A percentile compares a stretch with the other conserved stretches of the same genome.
Conservation (phyloP, 345 rosid species). For the Ceriops zippeliana region DNA sequence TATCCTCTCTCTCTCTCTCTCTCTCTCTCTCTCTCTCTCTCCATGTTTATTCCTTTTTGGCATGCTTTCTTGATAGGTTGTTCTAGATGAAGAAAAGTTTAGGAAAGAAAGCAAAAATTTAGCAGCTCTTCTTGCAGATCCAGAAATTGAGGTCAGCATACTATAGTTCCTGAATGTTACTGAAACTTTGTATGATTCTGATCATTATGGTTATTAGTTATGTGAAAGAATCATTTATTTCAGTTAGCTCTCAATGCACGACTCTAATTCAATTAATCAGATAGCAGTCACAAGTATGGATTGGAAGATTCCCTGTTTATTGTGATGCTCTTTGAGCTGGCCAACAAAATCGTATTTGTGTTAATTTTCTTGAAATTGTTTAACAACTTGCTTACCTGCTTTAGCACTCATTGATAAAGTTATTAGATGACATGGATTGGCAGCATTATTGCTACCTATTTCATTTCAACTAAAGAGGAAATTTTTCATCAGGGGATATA, state of each 20-base stretch:
- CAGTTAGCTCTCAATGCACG: not conserved
- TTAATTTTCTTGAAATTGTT: not conserved
- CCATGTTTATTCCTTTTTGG: conserved; percentile 6
- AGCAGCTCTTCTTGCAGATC: conserved; percentile 86
- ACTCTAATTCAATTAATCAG: conserved; percentile 3
- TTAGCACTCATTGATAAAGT: not conserved
- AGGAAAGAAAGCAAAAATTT: conserved; percentile 65
- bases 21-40: not conserved
- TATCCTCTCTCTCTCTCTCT: not conserved
- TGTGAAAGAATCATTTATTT: not conserved
- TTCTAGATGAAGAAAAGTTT: conserved; percentile 66
- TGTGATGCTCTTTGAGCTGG: not conserved
- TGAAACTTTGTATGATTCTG: not conserved
- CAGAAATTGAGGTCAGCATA: conserved; percentile 79
- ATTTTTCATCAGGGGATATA: conserved; percentile 72
- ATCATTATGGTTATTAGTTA: not conserved
- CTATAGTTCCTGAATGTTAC: not conserved
- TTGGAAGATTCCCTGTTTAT: not conserved
- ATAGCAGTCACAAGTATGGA: not conserved
- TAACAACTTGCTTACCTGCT: not conserved
- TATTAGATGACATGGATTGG: not conserved
- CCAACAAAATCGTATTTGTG: not conserved
- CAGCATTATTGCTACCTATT: not conserved
- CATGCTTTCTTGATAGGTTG: conserved; percentile 40
- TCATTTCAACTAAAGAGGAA: conserved; percentile 15